These are phyloP conservation scores for Colletotrichum eremochloae DNA, from an alignment of 2,329 filamentous ascomycete genomes.

Conservation along the genomic window DNA sequence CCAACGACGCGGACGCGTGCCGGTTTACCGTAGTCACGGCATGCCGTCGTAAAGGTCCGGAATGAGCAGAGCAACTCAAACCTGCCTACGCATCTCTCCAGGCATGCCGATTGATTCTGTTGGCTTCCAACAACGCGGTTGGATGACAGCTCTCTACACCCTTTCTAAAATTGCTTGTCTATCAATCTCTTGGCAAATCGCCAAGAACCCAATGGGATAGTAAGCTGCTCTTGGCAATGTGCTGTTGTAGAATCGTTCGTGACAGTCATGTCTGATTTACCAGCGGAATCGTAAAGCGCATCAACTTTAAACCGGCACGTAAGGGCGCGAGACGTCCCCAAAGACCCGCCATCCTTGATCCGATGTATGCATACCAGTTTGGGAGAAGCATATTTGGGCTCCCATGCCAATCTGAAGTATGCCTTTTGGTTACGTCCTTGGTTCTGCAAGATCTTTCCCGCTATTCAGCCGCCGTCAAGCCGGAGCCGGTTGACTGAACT, in stretches of 20 bases:
- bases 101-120: slow-evolving; percentile 8
- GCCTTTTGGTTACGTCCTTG: too few species aligned
- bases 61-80: slow-evolving; percentile 19
- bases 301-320: background rate
- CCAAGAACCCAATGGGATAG: background rate
- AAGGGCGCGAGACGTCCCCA: background rate
- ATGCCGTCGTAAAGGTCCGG: too few species aligned
- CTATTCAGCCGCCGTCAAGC: too few species aligned
- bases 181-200: slow-evolving; percentile 28
- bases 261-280: slow-evolving; percentile 5
- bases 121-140: background rate
- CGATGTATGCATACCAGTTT: background rate
- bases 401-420: background rate
- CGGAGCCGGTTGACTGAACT: too few species aligned
- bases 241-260: slow-evolving; percentile 25
- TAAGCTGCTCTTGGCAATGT: slow-evolving; percentile 13
- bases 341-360: too few species aligned
- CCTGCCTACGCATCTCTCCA: slow-evolving; percentile 26
- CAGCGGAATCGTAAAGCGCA: background rate
- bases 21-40: too few species aligned
- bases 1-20: too few species aligned
- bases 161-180: slow-evolving; percentile 6
- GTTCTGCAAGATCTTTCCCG: too few species aligned
- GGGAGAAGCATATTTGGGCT: background rate
- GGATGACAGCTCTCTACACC: background rate